Conservation (phyloP, 2,329 filamentous ascomycete genomes). For the Chalaropsis thielavioides region DNA sequence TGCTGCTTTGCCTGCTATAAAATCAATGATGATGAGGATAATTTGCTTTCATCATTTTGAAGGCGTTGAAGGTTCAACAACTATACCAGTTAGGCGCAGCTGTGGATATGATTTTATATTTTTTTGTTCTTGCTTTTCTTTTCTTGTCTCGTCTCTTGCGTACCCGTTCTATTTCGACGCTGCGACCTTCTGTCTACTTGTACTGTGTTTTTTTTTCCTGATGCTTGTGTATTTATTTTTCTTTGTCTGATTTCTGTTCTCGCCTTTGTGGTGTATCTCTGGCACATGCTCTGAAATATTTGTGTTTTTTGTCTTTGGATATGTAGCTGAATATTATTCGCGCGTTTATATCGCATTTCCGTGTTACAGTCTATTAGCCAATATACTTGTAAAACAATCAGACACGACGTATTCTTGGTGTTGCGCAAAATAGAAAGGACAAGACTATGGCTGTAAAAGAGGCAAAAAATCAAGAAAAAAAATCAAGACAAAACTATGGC, state of each 20-base stretch:
- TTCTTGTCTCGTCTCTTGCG: slow-evolving; percentile 19
- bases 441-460: neutral
- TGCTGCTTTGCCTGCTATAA: slow-evolving; percentile 12
- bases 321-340: neutral
- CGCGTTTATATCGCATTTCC: neutral
- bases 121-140: slow-evolving; percentile 19
- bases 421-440: neutral
- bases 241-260: neutral
- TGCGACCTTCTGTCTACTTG: slow-evolving; percentile 19
- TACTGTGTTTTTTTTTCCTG: slow-evolving; percentile 18
- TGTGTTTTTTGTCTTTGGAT: no score
- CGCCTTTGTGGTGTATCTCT: no score
- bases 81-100: slow-evolving; percentile 24
- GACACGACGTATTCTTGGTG: neutral
- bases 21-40: slow-evolving; percentile 18
- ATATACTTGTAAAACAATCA: neutral
- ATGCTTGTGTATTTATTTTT: slow-evolving; percentile 16
- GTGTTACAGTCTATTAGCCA: neutral
- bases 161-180: slow-evolving; percentile 9
- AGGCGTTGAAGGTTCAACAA: slow-evolving; percentile 25
- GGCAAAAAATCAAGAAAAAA: no score
- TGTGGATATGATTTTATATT: slow-evolving; percentile 22
- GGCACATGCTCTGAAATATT: no score
- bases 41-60: slow-evolving; percentile 18
- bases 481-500: neutral